A percentile compares a stretch with the other conserved stretches of the same genome.
These are phyloP conservation scores for Tolypocladium nubicola DNA, from an alignment of 2,329 filamentous ascomycete species.

Conservation along the genomic window DNA sequence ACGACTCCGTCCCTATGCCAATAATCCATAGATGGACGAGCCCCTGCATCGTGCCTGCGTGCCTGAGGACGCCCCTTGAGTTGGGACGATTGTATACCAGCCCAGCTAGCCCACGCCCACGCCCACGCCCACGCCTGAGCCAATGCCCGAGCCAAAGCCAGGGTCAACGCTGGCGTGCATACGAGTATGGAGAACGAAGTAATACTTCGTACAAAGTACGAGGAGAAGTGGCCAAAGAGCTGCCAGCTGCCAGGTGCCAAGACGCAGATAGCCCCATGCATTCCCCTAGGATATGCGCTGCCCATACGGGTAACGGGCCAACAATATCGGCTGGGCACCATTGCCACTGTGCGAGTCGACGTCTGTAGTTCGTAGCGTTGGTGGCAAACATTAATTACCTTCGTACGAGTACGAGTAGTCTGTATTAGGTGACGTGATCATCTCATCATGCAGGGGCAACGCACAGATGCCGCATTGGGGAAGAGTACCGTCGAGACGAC, in stretches of 20 bases:
- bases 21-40: not conserved
- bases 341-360: not conserved
- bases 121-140: not conserved
- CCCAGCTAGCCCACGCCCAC: not conserved
- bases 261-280: not conserved
- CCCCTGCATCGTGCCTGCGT: not conserved
- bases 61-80: not conserved
- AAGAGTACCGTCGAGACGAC: not conserved
- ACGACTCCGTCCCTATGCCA: no score
- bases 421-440: not conserved
- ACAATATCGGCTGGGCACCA: not conserved
- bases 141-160: not conserved
- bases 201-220: no score
- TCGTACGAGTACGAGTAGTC: no score
- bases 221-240: not conserved
- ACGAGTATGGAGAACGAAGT: not conserved
- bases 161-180: not conserved
- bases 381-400: not conserved
- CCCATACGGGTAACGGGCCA: not conserved
- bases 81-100: not conserved
- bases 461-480: not conserved
- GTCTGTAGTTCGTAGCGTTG: not conserved
- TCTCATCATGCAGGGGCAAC: not conserved
- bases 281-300: not conserved
- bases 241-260: not conserved